Conservation (phyloP, 345 rosid species). For the Pugionium cornutum region DNA sequence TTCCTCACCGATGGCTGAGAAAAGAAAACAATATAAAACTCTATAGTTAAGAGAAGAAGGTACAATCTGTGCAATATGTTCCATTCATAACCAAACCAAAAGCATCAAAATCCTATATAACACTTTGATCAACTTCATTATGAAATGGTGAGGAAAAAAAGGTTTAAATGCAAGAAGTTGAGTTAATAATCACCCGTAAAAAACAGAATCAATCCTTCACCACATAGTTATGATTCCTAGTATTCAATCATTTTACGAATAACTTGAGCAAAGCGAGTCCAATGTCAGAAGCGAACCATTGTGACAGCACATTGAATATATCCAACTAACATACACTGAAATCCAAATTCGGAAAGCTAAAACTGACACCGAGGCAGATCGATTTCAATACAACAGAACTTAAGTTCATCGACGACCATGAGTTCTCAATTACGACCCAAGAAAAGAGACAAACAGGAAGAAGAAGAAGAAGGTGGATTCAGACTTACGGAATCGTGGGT, state of each 20-base stretch:
- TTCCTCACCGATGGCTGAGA: slow-evolving; percentile 97
- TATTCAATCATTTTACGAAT: too few species aligned
- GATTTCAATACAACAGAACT: background rate
- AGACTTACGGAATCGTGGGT: slow-evolving; percentile 94
- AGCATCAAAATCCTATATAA: background rate
- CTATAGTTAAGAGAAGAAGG: too few species aligned
- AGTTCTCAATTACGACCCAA: background rate
- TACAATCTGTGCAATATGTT: background rate
- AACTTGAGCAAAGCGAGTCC: too few species aligned
- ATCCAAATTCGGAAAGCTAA: slow-evolving; percentile 39
- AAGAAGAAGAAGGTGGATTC: background rate
- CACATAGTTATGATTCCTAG: background rate
- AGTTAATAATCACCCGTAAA: background rate
- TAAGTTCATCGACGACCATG: background rate
- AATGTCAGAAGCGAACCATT: too few species aligned
- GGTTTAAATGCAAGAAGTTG: background rate
- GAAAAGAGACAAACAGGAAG: background rate
- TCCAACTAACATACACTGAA: too few species aligned
- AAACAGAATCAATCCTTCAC: background rate
- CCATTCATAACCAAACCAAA: background rate
- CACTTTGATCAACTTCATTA: too few species aligned
- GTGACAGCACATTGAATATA: too few species aligned
- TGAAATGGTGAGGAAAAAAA: background rate
- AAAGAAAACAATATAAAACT: background rate
- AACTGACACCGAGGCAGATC: background rate